Evolutionary conservation across 495 filamentous ascomycete genomes (phyloP), one percentile per base, ranked within the genome.

Genomic region (Hypoxylon intermedium): DNA sequence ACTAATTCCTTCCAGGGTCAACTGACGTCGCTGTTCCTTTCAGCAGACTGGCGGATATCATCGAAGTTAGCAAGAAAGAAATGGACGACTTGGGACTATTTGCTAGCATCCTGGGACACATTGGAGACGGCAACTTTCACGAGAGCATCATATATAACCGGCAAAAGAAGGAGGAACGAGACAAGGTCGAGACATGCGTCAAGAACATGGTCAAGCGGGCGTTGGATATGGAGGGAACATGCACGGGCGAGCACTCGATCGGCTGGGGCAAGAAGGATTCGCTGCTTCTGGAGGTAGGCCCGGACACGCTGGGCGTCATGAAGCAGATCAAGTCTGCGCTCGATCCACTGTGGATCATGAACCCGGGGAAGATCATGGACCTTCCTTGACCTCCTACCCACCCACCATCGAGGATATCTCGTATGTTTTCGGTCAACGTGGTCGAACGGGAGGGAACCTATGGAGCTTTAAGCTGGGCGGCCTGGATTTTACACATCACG

Each of bases 11-110:
- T 37, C 6, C 28, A 82, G 85, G 68, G 87, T 73, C 81, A 77
- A 96, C 93, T 6, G 93, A 97, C 74, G 92, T 95, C 9, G 89
- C 92, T 0, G 93, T 97, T 6, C 93, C 93, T 0, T 83, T 97
- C 43, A 92, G 89, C 51, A 76, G 92, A 37, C 78, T 97, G 16
- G 88, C 92, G 2, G 92, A 96, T 72, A 90, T 96, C 33, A 93
- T 96, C 51, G 91, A 96, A 68, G 82, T 89, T 33, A 92, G 89
- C 46, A 94, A 96, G 76, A 89, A 91, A 65, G 90, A 95, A 70
- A 85, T 96, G 77, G 89, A 93, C 65, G 85, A 89, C 6, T 77
- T 93, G 6, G 91, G 90, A 2, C 73, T 96, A 7, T 93, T 96
- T 67, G 91, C 90, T 15, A 90, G 85, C 70, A 91, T 93, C 19